Base-by-base conservation (phyloP, 139 green algal genomes). In the Chlorella sorokiniana region DNA sequence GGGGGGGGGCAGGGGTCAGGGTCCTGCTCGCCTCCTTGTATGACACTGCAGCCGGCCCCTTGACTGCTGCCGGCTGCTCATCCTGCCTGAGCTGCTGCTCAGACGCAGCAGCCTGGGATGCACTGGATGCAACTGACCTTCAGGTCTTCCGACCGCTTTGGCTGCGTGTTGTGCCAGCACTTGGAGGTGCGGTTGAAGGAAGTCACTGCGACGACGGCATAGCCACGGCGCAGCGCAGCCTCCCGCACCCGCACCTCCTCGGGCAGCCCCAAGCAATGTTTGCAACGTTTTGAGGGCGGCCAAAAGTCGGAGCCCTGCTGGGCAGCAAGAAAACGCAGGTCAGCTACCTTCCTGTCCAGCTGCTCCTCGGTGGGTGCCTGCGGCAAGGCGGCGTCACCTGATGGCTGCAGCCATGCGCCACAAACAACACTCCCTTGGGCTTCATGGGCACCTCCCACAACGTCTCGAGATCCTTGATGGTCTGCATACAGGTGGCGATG, bases 371-470 rank as follows among this genome's bases (percentile, higher is more conserved):
- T n/a, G n/a, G n/a, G n/a, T n/a, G n/a, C n/a, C n/a, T n/a, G n/a
- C n/a, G n/a, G n/a, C n/a, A n/a, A n/a, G n/a, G n/a, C n/a, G n/a
- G n/a, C n/a, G n/a, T n/a, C n/a, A n/a, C n/a, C n/a, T n/a, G n/a
- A n/a, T 95, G 91, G 52, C 67, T 84, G 81, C 91, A 95, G 51
- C 91, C 91, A 42, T 95, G 91, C 33, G 75, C 59, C 40, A 70
- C 29, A 44, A 70, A 81, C 59, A 81, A 59, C 29, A 71, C 59
- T 20, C 59, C 75, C 59, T n/a, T 20, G n/a, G 75, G 75, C 25
- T 23, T 18, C 1, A 20, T 2, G 16, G 75, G 75, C 56, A 81
- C 29, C 75, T 81, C 59, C 75, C 75, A 81, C 56, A 81, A 59
- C 56, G 62, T 70, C 41, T 81, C 59, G 16, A 81, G 20, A 41